Evolutionary conservation across 1,284 basidiomycete genomes (phyloP).

Genomic region (Cystobasidium slooffiae): DNA sequence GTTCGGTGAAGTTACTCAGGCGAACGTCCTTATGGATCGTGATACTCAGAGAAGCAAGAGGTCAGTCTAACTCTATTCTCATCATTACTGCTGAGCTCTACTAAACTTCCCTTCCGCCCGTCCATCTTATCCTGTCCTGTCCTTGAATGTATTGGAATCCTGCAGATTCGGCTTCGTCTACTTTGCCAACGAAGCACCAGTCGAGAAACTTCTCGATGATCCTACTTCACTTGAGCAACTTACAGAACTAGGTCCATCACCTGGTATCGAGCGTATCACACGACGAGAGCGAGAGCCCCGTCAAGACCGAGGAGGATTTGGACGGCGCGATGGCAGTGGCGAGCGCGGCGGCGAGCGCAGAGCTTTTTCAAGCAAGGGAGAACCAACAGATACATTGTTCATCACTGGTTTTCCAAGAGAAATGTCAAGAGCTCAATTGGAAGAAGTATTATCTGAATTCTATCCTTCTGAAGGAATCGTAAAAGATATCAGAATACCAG

Average conservation of each 20-base stretch:
- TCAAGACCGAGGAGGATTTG: too few species aligned
- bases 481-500: background rate
- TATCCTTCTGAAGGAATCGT: conserved; percentile 5
- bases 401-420: conserved; percentile 1
- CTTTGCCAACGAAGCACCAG: conserved; percentile 2
- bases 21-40: conserved; percentile 22
- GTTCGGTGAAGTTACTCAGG: conserved; percentile 21
- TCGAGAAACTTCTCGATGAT: conserved; percentile 9
- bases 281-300: background rate
- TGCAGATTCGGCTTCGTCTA: conserved; percentile 33
- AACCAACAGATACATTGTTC: background rate
- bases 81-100: background rate
- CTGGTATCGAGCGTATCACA: background rate
- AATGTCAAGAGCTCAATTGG: background rate
- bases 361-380: background rate
- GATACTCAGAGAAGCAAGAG: conserved; percentile 29
- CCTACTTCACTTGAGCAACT: background rate
- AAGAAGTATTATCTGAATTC: background rate
- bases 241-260: background rate
- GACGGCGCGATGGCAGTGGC: too few species aligned
- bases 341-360: too few species aligned
- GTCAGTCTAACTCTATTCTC: conserved; percentile 1
- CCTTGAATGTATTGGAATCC: background rate
- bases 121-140: background rate
- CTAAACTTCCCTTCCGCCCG: background rate